phyloP scores from a whole-genome alignment of 164 flowering plant species.

The Stephania cephalantha region DNA sequence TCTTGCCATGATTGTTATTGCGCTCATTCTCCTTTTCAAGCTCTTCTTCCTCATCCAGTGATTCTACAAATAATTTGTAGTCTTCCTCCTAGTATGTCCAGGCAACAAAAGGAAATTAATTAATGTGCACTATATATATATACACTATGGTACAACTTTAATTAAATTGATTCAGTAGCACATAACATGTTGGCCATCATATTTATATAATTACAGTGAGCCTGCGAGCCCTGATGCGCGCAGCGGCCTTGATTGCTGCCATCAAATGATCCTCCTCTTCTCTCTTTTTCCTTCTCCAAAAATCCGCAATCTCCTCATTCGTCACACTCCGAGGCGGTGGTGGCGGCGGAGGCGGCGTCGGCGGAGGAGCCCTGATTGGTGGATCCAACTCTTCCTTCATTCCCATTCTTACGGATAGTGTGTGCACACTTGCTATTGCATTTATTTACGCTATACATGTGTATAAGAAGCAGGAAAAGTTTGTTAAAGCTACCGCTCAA shows the following conservation, averaged over 20 bases:
- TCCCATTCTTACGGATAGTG: too few relatives aligned
- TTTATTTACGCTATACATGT: too few relatives aligned
- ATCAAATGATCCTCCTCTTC: slow-evolving; percentile 72
- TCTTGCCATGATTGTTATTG: not conserved
- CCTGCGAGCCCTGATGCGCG: slow-evolving; percentile 53
- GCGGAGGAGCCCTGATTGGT: slow-evolving; percentile 14
- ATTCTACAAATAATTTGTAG: slow-evolving; percentile 47
- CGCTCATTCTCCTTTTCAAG: slow-evolving; percentile 8
- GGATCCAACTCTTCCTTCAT: too few relatives aligned
- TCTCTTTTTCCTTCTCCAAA: slow-evolving; percentile 58
- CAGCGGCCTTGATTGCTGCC: slow-evolving; percentile 76
- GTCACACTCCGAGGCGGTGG: slow-evolving; percentile 40
- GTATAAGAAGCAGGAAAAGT: too few relatives aligned
- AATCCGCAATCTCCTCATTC: slow-evolving; percentile 55
- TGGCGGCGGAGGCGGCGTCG: slow-evolving; percentile 30
- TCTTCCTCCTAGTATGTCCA: slow-evolving; percentile 42
- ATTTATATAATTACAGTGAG: slow-evolving; percentile 37
- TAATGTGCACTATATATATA: not conserved
- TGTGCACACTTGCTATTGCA: too few relatives aligned
- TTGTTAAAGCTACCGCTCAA: not conserved
- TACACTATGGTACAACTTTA: not conserved
- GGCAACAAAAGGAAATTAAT: not conserved
- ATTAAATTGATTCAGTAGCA: too few relatives aligned
- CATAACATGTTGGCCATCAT: too few relatives aligned
- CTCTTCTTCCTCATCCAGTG: slow-evolving; percentile 19